Base-by-base conservation (phyloP, 2,329 filamentous ascomycete species). In the Eurotiales sp. region DNA sequence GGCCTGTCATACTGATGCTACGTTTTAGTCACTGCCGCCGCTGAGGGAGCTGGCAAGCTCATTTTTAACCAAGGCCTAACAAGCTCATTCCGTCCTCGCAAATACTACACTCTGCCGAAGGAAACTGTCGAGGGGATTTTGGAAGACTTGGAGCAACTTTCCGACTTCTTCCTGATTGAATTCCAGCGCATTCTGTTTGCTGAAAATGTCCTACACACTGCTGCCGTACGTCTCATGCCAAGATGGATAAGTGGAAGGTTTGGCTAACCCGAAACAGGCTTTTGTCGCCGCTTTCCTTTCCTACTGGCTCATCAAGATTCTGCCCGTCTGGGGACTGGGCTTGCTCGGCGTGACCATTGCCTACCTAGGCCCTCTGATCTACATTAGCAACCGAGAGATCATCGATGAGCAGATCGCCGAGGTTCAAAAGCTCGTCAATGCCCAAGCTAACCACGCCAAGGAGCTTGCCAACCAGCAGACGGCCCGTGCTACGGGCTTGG, bases 111-210 rank as follows among this genome's bases (percentile, higher is more conserved):
- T 44, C 78, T 86, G 53, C 80, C 81, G 30, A 81, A 82, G 64
- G 82, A 84, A 59, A 81, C 79, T 44, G 73, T 84, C 30, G 82
- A 85, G 66, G 78, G 76, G 52, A 68, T 81, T 19, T 70, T 83
- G 44, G 82, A 83, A 57, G 83, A 85, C 64, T 64, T 83, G 12
- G 80, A 83, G 65, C 81, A 85, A 69, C 72, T 86, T 49, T 74
- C 81, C 70, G 84, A 85, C 72, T 86, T 86, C 71, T 82, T 85
- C 68, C 76, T 85, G 59, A 84, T 86, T 56, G 83, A 86, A 65
- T 81, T 82, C 64, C 83, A 86, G 73, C 78, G 83, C 53, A 76
- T 85, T 56, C 66, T 85, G 53, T 86, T 85, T 60, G 82, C 80
- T 27, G 83, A 86, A 74, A 85, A 85, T 60, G 72, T 84, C 50